Evolutionary conservation across 768 basidiomycete species (phyloP).

Genomic region (Phallus indusiatus): DNA sequence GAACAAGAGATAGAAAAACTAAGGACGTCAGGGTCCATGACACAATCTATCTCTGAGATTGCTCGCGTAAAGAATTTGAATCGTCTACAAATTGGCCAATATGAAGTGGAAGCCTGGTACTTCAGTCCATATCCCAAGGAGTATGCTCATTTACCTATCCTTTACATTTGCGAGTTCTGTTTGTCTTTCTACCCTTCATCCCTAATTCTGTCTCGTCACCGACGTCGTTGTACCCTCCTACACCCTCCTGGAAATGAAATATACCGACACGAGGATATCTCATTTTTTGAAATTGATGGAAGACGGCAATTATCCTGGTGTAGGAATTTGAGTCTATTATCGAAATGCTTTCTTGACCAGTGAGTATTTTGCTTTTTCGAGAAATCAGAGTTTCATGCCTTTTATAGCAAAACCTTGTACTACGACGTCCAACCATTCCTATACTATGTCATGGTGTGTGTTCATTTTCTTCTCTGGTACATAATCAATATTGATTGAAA

Average conservation of each 20-base stretch:
- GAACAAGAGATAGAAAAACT: slow-evolving; percentile 99
- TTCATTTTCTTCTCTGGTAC: background rate
- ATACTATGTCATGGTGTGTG: slow-evolving; percentile 94
- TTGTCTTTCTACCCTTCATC: slow-evolving; percentile 84
- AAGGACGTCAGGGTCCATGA: slow-evolving; percentile 97
- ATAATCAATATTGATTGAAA: background rate
- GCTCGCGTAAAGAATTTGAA: slow-evolving; percentile 98
- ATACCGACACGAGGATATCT: slow-evolving; percentile 94
- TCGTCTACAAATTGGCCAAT: slow-evolving; percentile 87
- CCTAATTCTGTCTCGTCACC: slow-evolving; percentile 88
- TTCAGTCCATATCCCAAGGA: slow-evolving; percentile 99
- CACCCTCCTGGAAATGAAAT: slow-evolving; percentile 99
- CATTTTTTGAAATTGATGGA: slow-evolving; percentile 98
- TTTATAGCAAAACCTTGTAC: slow-evolving; percentile 85
- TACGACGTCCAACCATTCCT: slow-evolving; percentile 99
- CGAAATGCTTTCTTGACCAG: slow-evolving; percentile 99
- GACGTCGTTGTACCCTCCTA: slow-evolving; percentile 78
- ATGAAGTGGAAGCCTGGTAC: slow-evolving; percentile 99
- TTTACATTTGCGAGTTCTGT: slow-evolving; percentile 99
- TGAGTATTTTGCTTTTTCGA: slow-evolving; percentile 32
- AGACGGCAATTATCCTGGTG: slow-evolving; percentile 95
- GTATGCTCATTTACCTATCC: slow-evolving; percentile 88
- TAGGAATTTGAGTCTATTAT: slow-evolving; percentile 89
- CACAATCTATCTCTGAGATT: slow-evolving; percentile 95
- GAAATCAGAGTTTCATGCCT: slow-evolving; percentile 15